These are phyloP conservation scores for Nannochloropsis gaditana DNA, from an alignment of 108 stramenopile species.

Conservation along the genomic window DNA sequence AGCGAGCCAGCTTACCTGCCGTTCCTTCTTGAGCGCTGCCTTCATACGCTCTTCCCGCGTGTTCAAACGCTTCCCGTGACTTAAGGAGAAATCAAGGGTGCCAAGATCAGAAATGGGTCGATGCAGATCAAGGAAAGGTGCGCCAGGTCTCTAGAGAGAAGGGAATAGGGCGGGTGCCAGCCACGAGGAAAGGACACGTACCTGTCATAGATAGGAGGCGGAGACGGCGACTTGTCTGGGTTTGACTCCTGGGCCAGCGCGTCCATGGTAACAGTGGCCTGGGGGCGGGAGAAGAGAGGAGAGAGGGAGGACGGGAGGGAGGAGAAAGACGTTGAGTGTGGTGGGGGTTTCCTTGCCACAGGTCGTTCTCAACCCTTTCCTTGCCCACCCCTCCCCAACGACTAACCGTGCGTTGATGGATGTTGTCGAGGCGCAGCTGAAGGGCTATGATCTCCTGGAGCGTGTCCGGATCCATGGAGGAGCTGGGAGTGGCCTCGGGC, in stretches of 20 bases:
- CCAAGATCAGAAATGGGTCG: background rate
- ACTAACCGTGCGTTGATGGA: conserved; percentile 11
- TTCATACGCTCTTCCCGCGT: conserved; percentile 89
- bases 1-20: background rate
- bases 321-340: background rate
- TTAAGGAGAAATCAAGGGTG: background rate
- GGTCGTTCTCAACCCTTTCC: too few relatives aligned
- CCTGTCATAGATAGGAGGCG: conserved; percentile 72
- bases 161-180: background rate
- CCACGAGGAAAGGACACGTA: conserved; percentile 35
- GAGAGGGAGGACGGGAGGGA: background rate
- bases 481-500: background rate
- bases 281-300: background rate
- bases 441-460: conserved; percentile 52
- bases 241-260: conserved; percentile 49
- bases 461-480: background rate
- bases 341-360: too few relatives aligned
- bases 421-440: conserved; percentile 39
- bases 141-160: background rate
- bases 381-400: too few relatives aligned
- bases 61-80: conserved; percentile 78
- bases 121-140: background rate
- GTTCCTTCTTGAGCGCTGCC: conserved; percentile 69
- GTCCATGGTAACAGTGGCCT: conserved; percentile 48
- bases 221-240: conserved; percentile 59